Base-by-base conservation (phyloP, 768 basidiomycete species). In the Lyophyllum decastes region DNA sequence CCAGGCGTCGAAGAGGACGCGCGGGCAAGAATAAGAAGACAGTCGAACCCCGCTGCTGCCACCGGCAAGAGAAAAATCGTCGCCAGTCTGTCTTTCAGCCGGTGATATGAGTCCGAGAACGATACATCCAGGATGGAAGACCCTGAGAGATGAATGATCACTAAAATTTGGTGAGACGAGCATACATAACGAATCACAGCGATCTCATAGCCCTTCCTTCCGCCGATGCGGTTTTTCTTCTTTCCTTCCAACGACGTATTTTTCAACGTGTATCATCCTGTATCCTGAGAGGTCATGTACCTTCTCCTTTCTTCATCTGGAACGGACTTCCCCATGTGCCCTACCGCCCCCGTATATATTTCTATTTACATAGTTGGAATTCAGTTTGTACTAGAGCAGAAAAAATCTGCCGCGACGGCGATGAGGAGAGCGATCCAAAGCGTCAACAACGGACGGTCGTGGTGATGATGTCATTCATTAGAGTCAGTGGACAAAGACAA, bases 1-100 rank as follows among this genome's bases (percentile, higher is more conserved):
- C 84, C 88, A 40, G 86, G 82, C 25, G 86, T 88, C 10, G 70
- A 69, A 50, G 85, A 91, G 59, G 85, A 90, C 69, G 66, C 76
- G 35, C 81, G 86, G 25, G 86, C 89, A 16, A 73, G 85, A 56
- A n/a, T n/a, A n/a, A 51, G 61, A 52, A 58, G 27, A 38, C 46
- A 46, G 21, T 45, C 46, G 46, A 27, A 2, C 27, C 7, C 57
- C 19, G 62, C 47, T 52, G 61, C 47, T 55, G 51, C 67, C 35
- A 49, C 50, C 43, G 44, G 52, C 55, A 56, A 54, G 54, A 60
- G 63, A 38, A 62, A 54, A 46, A 52, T 52, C 12, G 52, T 49
- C 45, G 47, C 63, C 22, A 60, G 52, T n/a, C 48, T 68, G n/a
- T 49, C 62, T 14, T 77, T 76, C 61, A 65, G 75, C 63, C 75